A percentile compares a stretch with the other conserved stretches of the same genome.
phyloP scores from a whole-genome alignment of 192 early-diverging fungal genomes.

The Rhizophagus clarus region DNA sequence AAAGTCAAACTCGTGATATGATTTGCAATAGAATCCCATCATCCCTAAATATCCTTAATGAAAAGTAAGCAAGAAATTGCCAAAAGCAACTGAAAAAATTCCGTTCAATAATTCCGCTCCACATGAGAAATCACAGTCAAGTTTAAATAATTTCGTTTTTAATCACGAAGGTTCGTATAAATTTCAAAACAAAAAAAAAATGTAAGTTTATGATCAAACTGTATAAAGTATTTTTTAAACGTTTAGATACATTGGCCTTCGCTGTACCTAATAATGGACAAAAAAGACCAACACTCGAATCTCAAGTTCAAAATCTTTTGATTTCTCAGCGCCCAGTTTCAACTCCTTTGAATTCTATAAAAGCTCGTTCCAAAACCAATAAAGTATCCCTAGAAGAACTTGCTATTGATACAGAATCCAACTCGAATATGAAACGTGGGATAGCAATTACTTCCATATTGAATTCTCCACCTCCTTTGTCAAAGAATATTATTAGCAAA shows the following conservation, averaged over 20 bases:
- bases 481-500: not conserved
- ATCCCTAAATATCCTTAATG: not conserved
- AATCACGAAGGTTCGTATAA: conserved; percentile 12
- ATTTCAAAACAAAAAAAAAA: not conserved
- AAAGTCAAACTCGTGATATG: not conserved
- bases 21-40: conserved; percentile 15
- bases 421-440: not conserved
- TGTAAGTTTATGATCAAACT: not conserved
- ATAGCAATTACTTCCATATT: not conserved
- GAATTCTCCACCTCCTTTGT: not conserved
- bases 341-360: not conserved
- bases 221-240: not conserved
- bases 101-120: not conserved
- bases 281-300: not conserved
- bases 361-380: not conserved
- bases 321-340: no score
- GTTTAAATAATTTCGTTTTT: not conserved
- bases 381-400: conserved; percentile 28
- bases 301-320: not conserved
- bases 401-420: not conserved
- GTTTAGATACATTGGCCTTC: not conserved
- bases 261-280: not conserved
- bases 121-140: not conserved
- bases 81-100: not conserved
- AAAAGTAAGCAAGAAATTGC: conserved; percentile 3